Conservation (phyloP, 2,329 filamentous ascomycete species). For the Calonectria hawksworthii region DNA sequence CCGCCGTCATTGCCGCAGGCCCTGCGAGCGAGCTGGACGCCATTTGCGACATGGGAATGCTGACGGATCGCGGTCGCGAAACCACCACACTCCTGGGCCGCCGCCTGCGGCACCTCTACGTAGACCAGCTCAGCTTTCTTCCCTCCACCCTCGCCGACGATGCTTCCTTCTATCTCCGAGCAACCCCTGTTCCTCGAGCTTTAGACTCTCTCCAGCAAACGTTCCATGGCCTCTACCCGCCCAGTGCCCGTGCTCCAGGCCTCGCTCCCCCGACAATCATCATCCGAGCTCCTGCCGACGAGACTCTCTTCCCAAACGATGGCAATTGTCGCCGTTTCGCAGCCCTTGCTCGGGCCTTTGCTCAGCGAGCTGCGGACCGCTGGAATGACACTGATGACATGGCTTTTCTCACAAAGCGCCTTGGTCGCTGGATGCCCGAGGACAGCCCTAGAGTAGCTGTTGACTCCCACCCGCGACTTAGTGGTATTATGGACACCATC, state of each 20-base stretch:
- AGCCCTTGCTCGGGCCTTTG: conserved; percentile 77
- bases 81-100: conserved; percentile 79
- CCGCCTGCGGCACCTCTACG: conserved; percentile 79
- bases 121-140: conserved; percentile 81
- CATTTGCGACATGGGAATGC: conserved; percentile 83
- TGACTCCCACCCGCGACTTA: conserved; percentile 85
- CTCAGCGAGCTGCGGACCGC: conserved; percentile 76
- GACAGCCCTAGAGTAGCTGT: conserved; percentile 79
- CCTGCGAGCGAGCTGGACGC: conserved; percentile 79
- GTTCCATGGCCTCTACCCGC: conserved; percentile 82
- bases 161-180: conserved; percentile 78
- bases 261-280: conserved; percentile 77
- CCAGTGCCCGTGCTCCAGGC: conserved; percentile 54
- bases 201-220: conserved; percentile 83
- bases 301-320: conserved; percentile 87
- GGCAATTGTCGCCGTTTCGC: conserved; percentile 80
- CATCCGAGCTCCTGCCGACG: conserved; percentile 74
- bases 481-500: conserved; percentile 93
- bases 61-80: conserved; percentile 81
- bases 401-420: conserved; percentile 82
- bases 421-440: conserved; percentile 89
- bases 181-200: conserved; percentile 81
- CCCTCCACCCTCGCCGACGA: conserved; percentile 69
- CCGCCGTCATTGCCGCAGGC: conserved; percentile 78
- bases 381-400: conserved; percentile 88